Conservation (phyloP, 257 asterid species). For the Solanum ossicruentum region DNA sequence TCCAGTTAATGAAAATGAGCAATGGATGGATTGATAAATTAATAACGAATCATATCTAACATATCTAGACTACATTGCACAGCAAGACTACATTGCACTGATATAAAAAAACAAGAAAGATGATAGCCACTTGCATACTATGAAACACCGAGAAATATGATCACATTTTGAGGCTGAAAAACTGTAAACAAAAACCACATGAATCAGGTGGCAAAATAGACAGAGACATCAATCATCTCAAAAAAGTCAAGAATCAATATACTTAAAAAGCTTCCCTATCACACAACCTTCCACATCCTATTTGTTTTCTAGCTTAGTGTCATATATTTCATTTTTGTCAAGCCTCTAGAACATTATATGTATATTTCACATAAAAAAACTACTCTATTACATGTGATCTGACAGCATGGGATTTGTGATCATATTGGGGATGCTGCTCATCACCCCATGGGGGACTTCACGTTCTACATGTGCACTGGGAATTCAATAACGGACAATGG, state of each 20-base stretch:
- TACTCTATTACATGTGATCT: not conserved
- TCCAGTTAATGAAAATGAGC: not conserved
- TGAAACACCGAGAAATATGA: not conserved
- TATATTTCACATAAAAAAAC: not conserved
- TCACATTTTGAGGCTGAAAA: not conserved
- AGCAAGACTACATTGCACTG: not conserved
- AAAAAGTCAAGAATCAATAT: not conserved
- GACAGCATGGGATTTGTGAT: not conserved
- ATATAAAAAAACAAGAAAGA: not conserved
- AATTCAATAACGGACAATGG: not conserved
- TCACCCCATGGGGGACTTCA: not conserved
- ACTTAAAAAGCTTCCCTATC: not conserved
- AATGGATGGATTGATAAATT: not conserved
- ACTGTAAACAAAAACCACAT: not conserved
- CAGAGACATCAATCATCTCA: not conserved
- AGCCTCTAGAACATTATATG: not conserved
- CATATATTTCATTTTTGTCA: not conserved
- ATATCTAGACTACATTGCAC: not conserved
- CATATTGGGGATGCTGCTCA: not conserved
- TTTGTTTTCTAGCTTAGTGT: not conserved
- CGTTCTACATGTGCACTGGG: not conserved
- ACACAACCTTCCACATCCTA: not conserved
- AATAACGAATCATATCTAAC: not conserved
- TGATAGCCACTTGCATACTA: not conserved
- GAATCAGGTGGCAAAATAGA: not conserved